Percentiles rank a stretch among this genome's conserved stretches.
phyloP scores from a whole-genome alignment of 2,329 filamentous ascomycete species.

The Rhinocladiella mackenziei region DNA sequence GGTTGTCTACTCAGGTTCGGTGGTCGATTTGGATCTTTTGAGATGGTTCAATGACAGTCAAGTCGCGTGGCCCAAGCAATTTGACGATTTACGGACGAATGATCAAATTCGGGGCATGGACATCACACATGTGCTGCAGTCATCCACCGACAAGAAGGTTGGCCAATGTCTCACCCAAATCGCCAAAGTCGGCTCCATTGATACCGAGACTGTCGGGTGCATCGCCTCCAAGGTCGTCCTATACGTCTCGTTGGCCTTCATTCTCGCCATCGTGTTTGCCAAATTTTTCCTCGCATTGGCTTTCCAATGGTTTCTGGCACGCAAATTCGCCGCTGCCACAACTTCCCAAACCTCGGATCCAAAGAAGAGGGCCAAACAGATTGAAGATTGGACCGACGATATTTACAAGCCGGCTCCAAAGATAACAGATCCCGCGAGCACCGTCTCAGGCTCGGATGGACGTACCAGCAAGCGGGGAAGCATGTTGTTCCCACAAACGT shows the following conservation, averaged over 20 bases:
- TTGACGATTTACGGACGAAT: conserved; percentile 73
- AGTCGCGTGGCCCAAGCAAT: conserved; percentile 69
- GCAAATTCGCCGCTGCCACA: conserved; percentile 76
- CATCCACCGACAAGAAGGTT: conserved; percentile 69
- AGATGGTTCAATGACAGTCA: conserved; percentile 84
- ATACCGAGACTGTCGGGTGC: conserved; percentile 93
- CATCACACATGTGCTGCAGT: conserved; percentile 82
- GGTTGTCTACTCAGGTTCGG: conserved; percentile 89
- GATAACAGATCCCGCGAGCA: conserved; percentile 69
- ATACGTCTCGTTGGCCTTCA: conserved; percentile 87
- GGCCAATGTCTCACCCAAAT: conserved; percentile 88
- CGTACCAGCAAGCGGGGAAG: conserved; percentile 75
- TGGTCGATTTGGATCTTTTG: conserved; percentile 83
- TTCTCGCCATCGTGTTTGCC: conserved; percentile 77
- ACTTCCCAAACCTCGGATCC: conserved; percentile 77
- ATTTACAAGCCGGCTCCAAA: conserved; percentile 89
- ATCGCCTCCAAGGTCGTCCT: conserved; percentile 97
- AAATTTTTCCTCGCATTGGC: conserved; percentile 85
- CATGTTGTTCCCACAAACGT: conserved; percentile 84
- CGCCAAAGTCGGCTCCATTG: conserved; percentile 91
- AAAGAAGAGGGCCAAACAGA: conserved; percentile 83
- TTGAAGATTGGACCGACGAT: conserved; percentile 96
- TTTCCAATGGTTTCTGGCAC: conserved; percentile 95
- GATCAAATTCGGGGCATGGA: conserved; percentile 74
- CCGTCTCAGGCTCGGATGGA: conserved; percentile 59